Evolutionary conservation across 2,329 filamentous ascomycete genomes (phyloP).

Genomic region (Claviceps fusiformis): DNA sequence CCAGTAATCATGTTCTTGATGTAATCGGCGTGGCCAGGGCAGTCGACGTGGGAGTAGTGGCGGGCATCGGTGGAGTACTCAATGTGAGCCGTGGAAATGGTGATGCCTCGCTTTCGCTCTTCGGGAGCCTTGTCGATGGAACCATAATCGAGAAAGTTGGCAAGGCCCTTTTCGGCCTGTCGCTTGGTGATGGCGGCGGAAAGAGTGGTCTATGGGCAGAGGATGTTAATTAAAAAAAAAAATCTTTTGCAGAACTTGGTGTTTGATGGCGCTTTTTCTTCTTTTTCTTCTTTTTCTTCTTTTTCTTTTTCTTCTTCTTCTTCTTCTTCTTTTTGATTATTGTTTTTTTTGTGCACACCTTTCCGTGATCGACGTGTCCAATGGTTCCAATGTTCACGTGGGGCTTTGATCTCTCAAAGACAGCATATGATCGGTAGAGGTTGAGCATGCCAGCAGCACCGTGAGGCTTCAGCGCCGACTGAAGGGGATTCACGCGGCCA

Average conservation of each 20-base stretch:
- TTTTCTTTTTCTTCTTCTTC: too few relatives aligned
- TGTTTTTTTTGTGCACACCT: conserved; percentile 42
- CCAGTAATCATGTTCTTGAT: conserved; percentile 99
- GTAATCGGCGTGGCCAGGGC: conserved; percentile 99
- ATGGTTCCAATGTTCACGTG: conserved; percentile 99
- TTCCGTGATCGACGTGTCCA: conserved; percentile 98
- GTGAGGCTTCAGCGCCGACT: conserved; percentile 51
- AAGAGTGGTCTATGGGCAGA: conserved; percentile 66
- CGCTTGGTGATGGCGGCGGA: conserved; percentile 98
- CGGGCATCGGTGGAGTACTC: conserved; percentile 90
- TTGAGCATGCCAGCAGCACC: conserved; percentile 51
- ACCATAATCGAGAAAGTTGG: conserved; percentile 93
- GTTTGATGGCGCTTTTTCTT: background rate
- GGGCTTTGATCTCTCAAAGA: conserved; percentile 82
- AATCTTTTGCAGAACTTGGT: background rate
- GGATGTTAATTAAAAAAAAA: background rate
- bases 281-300: background rate
- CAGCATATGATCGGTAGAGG: conserved; percentile 51
- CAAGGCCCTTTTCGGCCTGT: conserved; percentile 86
- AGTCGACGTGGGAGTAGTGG: conserved; percentile 99
- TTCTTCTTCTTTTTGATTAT: too few relatives aligned
- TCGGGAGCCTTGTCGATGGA: conserved; percentile 98
- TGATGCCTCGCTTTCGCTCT: conserved; percentile 99
- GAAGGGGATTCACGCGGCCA: conserved; percentile 62
- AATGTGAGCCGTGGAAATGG: conserved; percentile 95